Percentiles rank a stretch among this genome's conserved stretches.
These are phyloP conservation scores for Candida boleticola DNA, from an alignment of 805 yeast genomes.

Conservation along the genomic window DNA sequence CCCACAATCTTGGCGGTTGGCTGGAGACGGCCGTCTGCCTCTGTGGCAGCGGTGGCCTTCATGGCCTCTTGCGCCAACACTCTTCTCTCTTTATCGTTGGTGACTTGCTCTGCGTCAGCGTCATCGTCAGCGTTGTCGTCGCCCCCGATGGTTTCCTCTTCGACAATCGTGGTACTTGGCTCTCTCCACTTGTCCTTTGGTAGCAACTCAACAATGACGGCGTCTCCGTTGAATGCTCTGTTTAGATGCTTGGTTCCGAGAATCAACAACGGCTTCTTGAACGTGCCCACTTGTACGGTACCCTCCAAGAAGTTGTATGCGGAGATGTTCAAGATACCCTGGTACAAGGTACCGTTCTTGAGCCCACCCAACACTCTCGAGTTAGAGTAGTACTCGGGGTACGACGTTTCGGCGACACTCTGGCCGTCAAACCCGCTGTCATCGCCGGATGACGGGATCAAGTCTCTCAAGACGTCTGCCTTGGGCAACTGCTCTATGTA, in stretches of 20 bases:
- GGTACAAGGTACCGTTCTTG: conserved; percentile 81
- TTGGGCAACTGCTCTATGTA: conserved; percentile 72
- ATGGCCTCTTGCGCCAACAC: conserved; percentile 76
- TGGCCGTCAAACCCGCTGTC: conserved; percentile 37
- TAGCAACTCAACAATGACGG: conserved; percentile 84
- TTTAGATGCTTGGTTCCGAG: conserved; percentile 83
- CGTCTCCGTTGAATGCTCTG: conserved; percentile 89
- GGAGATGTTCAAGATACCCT: conserved; percentile 77
- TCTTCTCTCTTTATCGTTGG: conserved; percentile 70
- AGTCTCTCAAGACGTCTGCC: conserved; percentile 71
- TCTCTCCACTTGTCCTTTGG: conserved; percentile 87
- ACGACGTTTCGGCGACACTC: conserved; percentile 51
- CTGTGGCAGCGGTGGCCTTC: conserved; percentile 10
- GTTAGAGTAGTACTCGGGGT: conserved; percentile 74
- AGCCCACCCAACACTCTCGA: conserved; percentile 89
- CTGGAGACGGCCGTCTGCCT: conserved; percentile 59
- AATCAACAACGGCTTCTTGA: conserved; percentile 78
- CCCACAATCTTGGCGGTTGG: conserved; percentile 97
- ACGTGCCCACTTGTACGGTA: conserved; percentile 64
- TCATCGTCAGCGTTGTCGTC: conserved; percentile 61
- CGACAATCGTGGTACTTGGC: conserved; percentile 76
- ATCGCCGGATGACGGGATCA: conserved; percentile 49
- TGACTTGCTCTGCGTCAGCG: conserved; percentile 40
- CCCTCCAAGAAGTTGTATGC: conserved; percentile 90
- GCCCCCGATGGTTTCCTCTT: conserved; percentile 63